Evolutionary conservation across 2,329 filamentous ascomycete species (phyloP), one percentile per base, ranked within the genome.

Genomic region (Phoma sp.): DNA sequence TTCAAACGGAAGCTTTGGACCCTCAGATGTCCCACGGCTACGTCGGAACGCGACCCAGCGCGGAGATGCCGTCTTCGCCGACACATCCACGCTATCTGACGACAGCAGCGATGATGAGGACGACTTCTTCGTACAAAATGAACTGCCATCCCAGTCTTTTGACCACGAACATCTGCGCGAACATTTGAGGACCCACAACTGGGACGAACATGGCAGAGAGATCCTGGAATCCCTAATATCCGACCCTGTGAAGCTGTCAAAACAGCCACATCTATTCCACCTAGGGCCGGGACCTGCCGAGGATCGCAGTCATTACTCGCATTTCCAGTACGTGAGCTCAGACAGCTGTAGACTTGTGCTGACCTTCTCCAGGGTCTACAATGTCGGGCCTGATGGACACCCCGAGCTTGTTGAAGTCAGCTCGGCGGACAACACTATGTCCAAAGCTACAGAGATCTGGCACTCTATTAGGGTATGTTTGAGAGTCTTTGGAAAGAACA

Each of bases 301-400:
- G 3, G 81, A 82, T 54, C 62, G 71, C 13, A 72, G 67, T 21
- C 70, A 78, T 47, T 72, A 73, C 49, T 80, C 81, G 2, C 82
- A 83, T 15, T 84, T 84, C 57, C 83, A 85, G 60, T 56, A 50
- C 15, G 41, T 48, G 29, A 10, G 12, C 12, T 13, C 2, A 25
- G 3, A 33, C 25, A 13, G 12, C 22, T 32, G 9, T 25, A n/a
- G 7, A 13, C n/a, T 6, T 36, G 15, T 50, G 15, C 29, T 57
- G 22, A 58, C 36, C 10, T n/a, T 4, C 12, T 36, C 2, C 33
- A 55, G 51, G 21, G 80, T 86, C 4, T 86, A 84, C 62, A 84
- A 86, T 58, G 76, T 87, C 12, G 78, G 77, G 0, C 69, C 70
- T 4, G 79, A 84, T 49, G 80, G 81, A 2, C 62, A 69, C 1